Conservation (phyloP, 305 asterid genomes). For the Fraxinus platypoda region DNA sequence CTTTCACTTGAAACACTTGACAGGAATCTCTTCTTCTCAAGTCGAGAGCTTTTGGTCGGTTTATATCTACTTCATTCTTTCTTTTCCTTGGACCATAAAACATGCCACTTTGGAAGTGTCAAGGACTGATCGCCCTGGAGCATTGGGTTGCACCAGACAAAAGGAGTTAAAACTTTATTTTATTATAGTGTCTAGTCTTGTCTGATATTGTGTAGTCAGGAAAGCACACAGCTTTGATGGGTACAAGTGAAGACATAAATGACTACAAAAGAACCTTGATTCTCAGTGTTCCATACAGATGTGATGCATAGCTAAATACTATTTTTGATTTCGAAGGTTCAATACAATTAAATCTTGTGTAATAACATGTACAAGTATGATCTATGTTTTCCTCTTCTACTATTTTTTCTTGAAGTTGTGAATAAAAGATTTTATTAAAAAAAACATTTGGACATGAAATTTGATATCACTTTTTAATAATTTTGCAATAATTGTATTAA, state of each 20-base stretch:
- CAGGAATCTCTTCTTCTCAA: background rate
- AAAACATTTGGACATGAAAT: background rate
- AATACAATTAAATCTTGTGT: background rate
- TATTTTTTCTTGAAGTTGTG: background rate
- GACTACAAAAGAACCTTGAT: background rate
- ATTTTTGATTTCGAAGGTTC: background rate
- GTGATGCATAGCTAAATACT: background rate
- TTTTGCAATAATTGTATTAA: background rate
- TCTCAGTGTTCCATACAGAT: background rate
- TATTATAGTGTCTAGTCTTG: background rate
- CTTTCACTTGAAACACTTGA: conserved; percentile 64
- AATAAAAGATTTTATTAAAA: background rate
- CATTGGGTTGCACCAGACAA: background rate
- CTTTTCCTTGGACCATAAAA: background rate
- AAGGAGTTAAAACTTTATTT: background rate
- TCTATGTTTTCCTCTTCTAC: background rate
- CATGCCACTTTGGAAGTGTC: background rate
- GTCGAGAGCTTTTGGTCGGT: background rate
- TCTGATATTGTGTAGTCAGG: background rate
- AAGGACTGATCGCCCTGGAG: background rate
- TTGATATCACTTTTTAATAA: background rate
- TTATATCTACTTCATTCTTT: background rate
- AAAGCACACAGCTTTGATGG: background rate
- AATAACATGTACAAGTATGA: background rate
- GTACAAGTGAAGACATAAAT: background rate